These are phyloP conservation scores for Pseudozyma pruni DNA, from an alignment of 1,284 basidiomycete species.

Conservation along the genomic window DNA sequence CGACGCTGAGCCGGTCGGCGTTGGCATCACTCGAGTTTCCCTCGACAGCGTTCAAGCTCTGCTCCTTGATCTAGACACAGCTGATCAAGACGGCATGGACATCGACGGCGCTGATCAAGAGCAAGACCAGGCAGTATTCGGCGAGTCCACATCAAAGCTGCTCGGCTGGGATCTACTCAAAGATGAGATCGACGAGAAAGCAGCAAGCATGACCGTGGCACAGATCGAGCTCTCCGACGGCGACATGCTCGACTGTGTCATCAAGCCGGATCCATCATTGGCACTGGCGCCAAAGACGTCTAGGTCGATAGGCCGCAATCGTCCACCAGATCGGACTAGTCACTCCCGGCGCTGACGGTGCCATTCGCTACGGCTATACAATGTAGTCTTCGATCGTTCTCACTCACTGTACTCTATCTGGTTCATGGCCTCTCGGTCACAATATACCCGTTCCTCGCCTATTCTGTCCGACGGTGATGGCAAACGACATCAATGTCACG, in stretches of 20 bases:
- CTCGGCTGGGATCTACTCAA: conserved; percentile 22
- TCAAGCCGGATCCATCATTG: conserved; percentile 38
- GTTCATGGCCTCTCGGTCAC: not conserved
- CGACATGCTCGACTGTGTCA: conserved; percentile 49
- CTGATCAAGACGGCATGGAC: conserved; percentile 7
- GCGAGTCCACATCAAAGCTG: conserved; percentile 5
- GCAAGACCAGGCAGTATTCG: not conserved
- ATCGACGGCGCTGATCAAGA: conserved; percentile 10
- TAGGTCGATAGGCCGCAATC: conserved; percentile 15
- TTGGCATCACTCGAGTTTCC: conserved; percentile 53
- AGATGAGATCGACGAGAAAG: conserved; percentile 35
- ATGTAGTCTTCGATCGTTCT: not conserved
- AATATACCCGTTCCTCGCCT: too few species aligned
- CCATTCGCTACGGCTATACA: too few species aligned
- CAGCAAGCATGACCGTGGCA: conserved; percentile 38
- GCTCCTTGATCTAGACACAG: conserved; percentile 22
- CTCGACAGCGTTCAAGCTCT: conserved; percentile 24
- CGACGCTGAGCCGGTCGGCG: conserved; percentile 26
- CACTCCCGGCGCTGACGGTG: conserved; percentile 12
- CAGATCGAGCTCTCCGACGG: conserved; percentile 34
- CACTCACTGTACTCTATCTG: not conserved
- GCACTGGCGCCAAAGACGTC: conserved; percentile 15
- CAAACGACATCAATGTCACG: too few species aligned
- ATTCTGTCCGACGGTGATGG: too few species aligned
- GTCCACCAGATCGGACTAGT: conserved; percentile 16